A percentile compares a stretch with the other conserved stretches of the same genome.
These are phyloP conservation scores for Pulveroboletus ravenelii DNA, from an alignment of 768 basidiomycete species.

Conservation along the genomic window DNA sequence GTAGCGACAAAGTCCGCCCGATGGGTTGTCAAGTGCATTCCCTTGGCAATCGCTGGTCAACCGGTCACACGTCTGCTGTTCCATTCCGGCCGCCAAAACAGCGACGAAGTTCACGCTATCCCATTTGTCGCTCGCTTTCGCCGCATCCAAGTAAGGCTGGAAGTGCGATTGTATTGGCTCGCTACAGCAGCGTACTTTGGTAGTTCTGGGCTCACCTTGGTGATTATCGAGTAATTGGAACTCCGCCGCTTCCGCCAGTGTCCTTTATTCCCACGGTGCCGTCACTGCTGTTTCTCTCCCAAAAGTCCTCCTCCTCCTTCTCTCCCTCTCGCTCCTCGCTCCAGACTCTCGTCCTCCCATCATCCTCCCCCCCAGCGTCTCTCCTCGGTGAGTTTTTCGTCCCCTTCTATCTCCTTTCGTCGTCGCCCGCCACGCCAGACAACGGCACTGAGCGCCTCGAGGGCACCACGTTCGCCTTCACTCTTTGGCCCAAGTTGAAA, in stretches of 20 bases:
- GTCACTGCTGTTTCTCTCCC: conserved; percentile 43
- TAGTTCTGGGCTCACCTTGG: not conserved
- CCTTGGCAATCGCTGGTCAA: conserved; percentile 1
- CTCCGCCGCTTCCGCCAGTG: conserved; percentile 38
- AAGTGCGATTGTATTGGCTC: not conserved
- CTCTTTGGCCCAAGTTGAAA: conserved; percentile 7
- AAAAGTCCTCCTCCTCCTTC: conserved; percentile 26
- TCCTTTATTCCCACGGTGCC: conserved; percentile 36
- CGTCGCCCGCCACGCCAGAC: conserved; percentile 12
- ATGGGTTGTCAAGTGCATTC: conserved; percentile 1
- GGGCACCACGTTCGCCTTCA: conserved; percentile 26
- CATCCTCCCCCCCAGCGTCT: conserved; percentile 10
- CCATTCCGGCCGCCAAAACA: not conserved
- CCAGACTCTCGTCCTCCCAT: conserved; percentile 21
- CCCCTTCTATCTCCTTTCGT: not conserved
- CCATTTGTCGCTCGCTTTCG: not conserved
- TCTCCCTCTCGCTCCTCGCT: conserved; percentile 27
- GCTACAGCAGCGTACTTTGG: not conserved
- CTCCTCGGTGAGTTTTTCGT: conserved; percentile 23
- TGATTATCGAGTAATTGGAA: conserved; percentile 32
- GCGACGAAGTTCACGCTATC: not conserved
- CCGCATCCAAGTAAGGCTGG: not conserved
- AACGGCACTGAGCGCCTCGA: conserved; percentile 21
- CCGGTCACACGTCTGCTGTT: not conserved
- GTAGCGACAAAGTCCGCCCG: conserved; percentile 15